Evolutionary conservation across 2,329 filamentous ascomycete species (phyloP).

Genomic region (Tolypocladium inflatum): DNA sequence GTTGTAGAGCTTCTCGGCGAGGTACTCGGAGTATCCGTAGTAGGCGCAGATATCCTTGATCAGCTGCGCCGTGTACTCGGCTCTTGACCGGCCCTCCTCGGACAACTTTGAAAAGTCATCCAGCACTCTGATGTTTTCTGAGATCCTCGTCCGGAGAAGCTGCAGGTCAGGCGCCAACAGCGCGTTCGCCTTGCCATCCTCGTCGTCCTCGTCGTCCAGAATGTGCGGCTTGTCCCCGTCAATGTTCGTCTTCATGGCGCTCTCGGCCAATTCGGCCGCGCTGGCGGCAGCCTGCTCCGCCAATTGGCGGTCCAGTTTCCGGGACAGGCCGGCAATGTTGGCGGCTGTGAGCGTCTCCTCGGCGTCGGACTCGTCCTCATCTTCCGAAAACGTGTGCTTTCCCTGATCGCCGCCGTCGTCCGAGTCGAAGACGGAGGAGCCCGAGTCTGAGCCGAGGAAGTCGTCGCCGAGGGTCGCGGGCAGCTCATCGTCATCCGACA

Average conservation of each 20-base stretch:
- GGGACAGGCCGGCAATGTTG: conserved; percentile 87
- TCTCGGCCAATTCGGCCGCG: conserved; percentile 76
- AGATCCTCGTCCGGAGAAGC: conserved; percentile 78
- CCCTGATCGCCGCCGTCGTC: conserved; percentile 47
- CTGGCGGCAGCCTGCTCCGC: conserved; percentile 75
- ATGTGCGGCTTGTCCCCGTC: conserved; percentile 63
- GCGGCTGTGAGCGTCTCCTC: conserved; percentile 90
- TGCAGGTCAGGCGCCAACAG: conserved; percentile 83
- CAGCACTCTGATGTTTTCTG: conserved; percentile 83
- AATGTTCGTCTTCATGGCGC: conserved; percentile 88
- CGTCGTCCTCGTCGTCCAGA: conserved; percentile 53
- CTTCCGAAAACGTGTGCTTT: conserved; percentile 80
- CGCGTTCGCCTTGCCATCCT: conserved; percentile 46
- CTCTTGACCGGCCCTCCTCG: conserved; percentile 70
- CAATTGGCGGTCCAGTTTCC: conserved; percentile 69
- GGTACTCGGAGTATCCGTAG: conserved; percentile 89
- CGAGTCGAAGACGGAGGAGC: conserved; percentile 59
- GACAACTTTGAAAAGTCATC: conserved; percentile 78
- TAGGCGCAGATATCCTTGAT: conserved; percentile 90
- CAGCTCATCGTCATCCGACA: conserved; percentile 27
- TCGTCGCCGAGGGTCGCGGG: conserved; percentile 40
- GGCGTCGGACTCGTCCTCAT: conserved; percentile 79
- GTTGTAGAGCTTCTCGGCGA: conserved; percentile 92
- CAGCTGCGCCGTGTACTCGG: conserved; percentile 80
- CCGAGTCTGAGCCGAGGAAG: conserved; percentile 46